Evolutionary conservation across 805 yeast genomes (phyloP), one percentile per base, ranked within the genome.

Genomic region (Saccharomycopsis sp.): DNA sequence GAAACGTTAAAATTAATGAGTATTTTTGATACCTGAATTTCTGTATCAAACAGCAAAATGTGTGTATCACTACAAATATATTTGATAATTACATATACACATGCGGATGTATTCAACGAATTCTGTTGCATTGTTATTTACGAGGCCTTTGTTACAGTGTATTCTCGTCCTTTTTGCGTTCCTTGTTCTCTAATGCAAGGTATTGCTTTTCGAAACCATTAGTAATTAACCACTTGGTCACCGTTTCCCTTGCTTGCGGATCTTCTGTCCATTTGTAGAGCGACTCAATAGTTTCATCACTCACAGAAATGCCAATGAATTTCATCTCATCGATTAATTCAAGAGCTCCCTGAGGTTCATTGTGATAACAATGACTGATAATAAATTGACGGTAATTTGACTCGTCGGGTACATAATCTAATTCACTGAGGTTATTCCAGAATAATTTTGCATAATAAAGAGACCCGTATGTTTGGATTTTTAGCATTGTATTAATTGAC

Each of bases 281-380:
- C 5, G 79, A 71, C 34, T 74, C 70, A 25, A 83, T 67, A 17
- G 80, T 74, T 23, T 78, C 80, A 5, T 66, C 65, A 22, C 75
- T 71, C 2, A 81, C 69, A 42, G 72, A 72, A 7, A 79, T 67
- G 20, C 78, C 82, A 58, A 75, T 75, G 51, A 77, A 77, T 47
- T 71, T 73, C 69, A 84, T 78, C 44, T 74, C 76, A 20, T 74
- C 73, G 3, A 81, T 72, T 23, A 82, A 67, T 19, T 73, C 73
- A 15, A 83, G 69, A 0, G 92, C 92, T 2, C 81, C 78, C 9
- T 77, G 78, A 52, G 76, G 78, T 56, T 76, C 73, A 15, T 87
- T 90, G 65, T 82, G 82, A 64, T 84, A 84, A 58, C 87, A 84
- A 67, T 85, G 82, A 1, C 89, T 86, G 55, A 85, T 79, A 41